These are phyloP conservation scores for Bipolaris victoriae DNA, from an alignment of 2,329 filamentous ascomycete species.

Conservation along the genomic window DNA sequence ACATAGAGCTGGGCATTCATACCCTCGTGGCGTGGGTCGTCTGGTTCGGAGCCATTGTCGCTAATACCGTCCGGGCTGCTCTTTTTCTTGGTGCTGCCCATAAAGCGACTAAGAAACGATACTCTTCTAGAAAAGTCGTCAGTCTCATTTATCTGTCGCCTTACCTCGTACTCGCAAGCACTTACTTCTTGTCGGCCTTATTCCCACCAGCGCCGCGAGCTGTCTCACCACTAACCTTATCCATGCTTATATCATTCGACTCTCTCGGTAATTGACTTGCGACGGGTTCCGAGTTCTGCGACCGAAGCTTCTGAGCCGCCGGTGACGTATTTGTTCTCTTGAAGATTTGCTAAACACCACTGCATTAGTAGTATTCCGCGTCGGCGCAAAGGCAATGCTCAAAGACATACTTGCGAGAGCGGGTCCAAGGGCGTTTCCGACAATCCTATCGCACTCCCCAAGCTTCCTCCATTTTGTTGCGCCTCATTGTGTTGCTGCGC, in stretches of 20 bases:
- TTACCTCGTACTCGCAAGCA: not conserved
- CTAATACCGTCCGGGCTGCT: slow-evolving; percentile 56
- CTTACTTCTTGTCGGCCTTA: slow-evolving; percentile 50
- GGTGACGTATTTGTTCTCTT: slow-evolving; percentile 70
- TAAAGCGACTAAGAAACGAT: slow-evolving; percentile 89
- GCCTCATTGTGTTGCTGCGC: slow-evolving; percentile 26
- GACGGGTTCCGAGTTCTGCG: slow-evolving; percentile 50
- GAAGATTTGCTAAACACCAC: slow-evolving; percentile 58
- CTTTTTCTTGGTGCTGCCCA: slow-evolving; percentile 76
- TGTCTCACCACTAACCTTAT: slow-evolving; percentile 39
- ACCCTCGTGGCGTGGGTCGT: slow-evolving; percentile 73
- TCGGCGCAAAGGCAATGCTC: slow-evolving; percentile 4
- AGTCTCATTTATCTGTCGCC: slow-evolving; percentile 22
- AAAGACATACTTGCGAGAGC: slow-evolving; percentile 66
- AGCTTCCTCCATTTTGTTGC: slow-evolving; percentile 26
- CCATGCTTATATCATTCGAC: slow-evolving; percentile 60
- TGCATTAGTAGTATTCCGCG: slow-evolving; percentile 22
- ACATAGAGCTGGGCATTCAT: slow-evolving; percentile 83
- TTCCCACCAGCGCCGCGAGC: slow-evolving; percentile 28
- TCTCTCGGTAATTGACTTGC: slow-evolving; percentile 35
- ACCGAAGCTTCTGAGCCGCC: slow-evolving; percentile 63
- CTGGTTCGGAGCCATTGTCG: slow-evolving; percentile 73
- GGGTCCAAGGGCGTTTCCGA: slow-evolving; percentile 64
- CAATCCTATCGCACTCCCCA: slow-evolving; percentile 21
- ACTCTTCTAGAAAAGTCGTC: slow-evolving; percentile 68